Percentiles rank a stretch among this genome's conserved stretches.
Evolutionary conservation across 768 basidiomycete genomes (phyloP).

Genomic region (Saitozyma sp.): DNA sequence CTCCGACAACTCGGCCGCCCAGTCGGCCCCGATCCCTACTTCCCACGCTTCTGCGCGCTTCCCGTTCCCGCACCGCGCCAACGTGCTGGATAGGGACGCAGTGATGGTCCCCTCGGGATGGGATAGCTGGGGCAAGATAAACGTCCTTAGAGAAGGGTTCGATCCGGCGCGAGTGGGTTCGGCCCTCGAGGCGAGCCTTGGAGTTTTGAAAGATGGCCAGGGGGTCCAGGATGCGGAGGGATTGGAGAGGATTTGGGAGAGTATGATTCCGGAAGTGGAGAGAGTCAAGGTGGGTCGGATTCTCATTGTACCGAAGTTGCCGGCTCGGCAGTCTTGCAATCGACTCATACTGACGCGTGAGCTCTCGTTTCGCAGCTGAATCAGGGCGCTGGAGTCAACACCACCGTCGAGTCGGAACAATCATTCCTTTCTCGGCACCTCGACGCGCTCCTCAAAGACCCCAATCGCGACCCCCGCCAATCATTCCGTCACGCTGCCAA

Average conservation of each 20-base stretch:
- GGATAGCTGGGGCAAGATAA: slow-evolving; percentile 98
- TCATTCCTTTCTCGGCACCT: slow-evolving; percentile 86
- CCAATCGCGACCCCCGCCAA: slow-evolving; percentile 83
- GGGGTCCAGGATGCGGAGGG: slow-evolving; percentile 72
- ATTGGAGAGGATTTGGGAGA: slow-evolving; percentile 67
- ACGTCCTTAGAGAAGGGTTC: slow-evolving; percentile 84
- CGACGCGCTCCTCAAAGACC: slow-evolving; percentile 85
- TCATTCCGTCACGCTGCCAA: slow-evolving; percentile 69
- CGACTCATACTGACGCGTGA: background rate
- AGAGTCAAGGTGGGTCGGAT: slow-evolving; percentile 63
- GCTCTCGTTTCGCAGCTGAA: slow-evolving; percentile 2
- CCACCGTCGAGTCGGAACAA: slow-evolving; percentile 81
- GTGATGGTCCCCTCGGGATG: slow-evolving; percentile 92
- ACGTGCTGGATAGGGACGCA: slow-evolving; percentile 86
- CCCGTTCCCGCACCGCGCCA: slow-evolving; percentile 81
- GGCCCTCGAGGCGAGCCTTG: slow-evolving; percentile 39
- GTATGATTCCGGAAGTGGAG: slow-evolving; percentile 67
- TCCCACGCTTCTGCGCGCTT: slow-evolving; percentile 62
- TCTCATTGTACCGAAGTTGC: background rate
- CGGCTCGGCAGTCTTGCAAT: background rate
- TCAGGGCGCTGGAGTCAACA: slow-evolving; percentile 59
- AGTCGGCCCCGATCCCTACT: slow-evolving; percentile 1
- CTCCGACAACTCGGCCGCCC: slow-evolving; percentile 4
- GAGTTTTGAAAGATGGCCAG: slow-evolving; percentile 29
- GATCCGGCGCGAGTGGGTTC: slow-evolving; percentile 60